These are phyloP conservation scores for Backusella sp. DNA, from an alignment of 192 early-diverging fungal genomes.

Conservation along the genomic window DNA sequence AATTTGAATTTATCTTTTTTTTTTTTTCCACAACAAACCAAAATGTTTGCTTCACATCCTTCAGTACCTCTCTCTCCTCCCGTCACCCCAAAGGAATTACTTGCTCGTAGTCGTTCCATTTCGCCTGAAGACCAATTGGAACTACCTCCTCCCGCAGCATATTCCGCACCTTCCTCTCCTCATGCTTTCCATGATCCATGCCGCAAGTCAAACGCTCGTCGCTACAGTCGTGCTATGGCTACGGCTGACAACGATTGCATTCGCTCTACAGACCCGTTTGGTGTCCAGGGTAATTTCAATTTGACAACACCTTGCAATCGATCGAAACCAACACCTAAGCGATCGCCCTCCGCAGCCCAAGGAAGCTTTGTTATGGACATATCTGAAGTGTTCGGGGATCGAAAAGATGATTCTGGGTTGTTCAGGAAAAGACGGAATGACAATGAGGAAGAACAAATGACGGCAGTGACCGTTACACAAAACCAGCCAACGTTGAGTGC, in stretches of 20 bases:
- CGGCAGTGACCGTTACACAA: background rate
- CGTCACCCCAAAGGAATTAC: constrained; percentile 10
- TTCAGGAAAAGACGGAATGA: constrained; percentile 15
- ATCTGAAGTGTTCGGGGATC: background rate
- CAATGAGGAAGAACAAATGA: constrained; percentile 13
- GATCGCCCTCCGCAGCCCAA: background rate
- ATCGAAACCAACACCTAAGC: background rate
- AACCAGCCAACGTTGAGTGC: background rate
- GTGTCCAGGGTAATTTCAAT: background rate
- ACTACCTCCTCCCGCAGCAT: constrained; percentile 3
- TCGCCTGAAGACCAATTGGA: constrained; percentile 6
- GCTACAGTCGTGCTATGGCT: constrained; percentile 7
- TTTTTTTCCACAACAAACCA: background rate
- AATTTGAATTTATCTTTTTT: background rate
- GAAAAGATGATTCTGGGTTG: background rate
- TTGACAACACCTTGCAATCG: constrained; percentile 8
- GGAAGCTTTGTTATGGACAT: constrained; percentile 9
- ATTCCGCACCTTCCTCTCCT: background rate
- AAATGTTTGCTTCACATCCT: background rate
- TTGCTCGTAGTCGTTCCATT: background rate
- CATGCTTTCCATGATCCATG: background rate
- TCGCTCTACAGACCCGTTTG: background rate
- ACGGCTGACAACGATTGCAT: constrained; percentile 2
- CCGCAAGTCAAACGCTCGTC: constrained; percentile 8
- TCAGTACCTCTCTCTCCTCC: constrained; percentile 15